Conservation (phyloP, 169 alveolate species). For the Cryptosporidium parvum region DNA sequence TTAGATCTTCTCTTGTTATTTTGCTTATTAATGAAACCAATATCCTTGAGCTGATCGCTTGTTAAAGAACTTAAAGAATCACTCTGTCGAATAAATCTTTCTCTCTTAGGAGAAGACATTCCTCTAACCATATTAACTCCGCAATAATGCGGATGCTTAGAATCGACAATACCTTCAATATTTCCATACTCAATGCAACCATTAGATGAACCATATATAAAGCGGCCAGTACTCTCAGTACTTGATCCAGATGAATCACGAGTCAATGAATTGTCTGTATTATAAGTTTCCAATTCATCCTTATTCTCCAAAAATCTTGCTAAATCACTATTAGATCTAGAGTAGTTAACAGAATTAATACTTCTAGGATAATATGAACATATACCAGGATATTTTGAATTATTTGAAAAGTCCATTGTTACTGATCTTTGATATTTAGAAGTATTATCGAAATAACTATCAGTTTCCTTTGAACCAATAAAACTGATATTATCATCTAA, state of each 20-base stretch:
- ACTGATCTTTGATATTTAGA: slow-evolving; percentile 57
- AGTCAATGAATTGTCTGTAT: slow-evolving; percentile 29
- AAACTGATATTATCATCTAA: slow-evolving; percentile 46
- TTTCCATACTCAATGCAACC: background rate
- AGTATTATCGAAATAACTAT: slow-evolving; percentile 42
- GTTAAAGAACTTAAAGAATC: slow-evolving; percentile 43
- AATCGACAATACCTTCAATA: background rate
- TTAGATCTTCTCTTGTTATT: slow-evolving; percentile 48
- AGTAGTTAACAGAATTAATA: background rate
- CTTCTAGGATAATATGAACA: slow-evolving; percentile 17
- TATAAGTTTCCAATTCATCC: slow-evolving; percentile 16
- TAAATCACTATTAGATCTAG: slow-evolving; percentile 54
- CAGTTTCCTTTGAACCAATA: slow-evolving; percentile 38
- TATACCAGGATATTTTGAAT: slow-evolving; percentile 18
- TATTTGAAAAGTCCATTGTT: slow-evolving; percentile 48
- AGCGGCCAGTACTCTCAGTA: background rate
- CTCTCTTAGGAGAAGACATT: slow-evolving; percentile 20
- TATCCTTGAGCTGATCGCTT: slow-evolving; percentile 62
- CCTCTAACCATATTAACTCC: background rate
- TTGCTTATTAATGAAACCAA: slow-evolving; percentile 54
- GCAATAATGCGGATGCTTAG: background rate
- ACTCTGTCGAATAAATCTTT: slow-evolving; percentile 9
- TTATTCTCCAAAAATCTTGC: slow-evolving; percentile 14
- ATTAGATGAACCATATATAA: background rate
- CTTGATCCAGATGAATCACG: slow-evolving; percentile 43